Evolutionary conservation across 805 yeast species (phyloP).

Genomic region (Metschnikowia similis): DNA sequence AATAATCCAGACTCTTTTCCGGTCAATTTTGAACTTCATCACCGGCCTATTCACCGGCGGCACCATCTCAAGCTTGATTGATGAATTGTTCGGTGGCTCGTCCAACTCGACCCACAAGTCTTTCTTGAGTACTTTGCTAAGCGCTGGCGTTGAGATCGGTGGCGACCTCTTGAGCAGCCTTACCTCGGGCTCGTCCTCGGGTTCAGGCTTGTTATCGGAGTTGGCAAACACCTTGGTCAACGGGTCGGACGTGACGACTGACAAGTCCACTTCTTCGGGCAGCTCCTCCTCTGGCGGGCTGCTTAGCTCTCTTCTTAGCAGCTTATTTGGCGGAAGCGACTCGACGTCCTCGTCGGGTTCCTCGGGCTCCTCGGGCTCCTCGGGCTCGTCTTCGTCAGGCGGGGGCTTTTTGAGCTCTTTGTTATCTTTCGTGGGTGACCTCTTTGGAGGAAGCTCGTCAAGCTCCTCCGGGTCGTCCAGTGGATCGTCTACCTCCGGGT

Average conservation of each 20-base stretch:
- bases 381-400: constrained; percentile 3
- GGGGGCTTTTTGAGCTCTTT: constrained; percentile 2
- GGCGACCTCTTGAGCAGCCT: constrained; percentile 14
- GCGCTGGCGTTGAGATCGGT: constrained; percentile 13
- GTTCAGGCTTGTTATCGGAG: constrained; percentile 13
- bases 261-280: constrained; percentile 1
- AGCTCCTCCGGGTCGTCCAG: not conserved
- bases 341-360: constrained; percentile 1
- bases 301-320: constrained; percentile 7
- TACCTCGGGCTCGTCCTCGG: constrained; percentile 6
- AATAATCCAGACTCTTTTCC: constrained; percentile 16
- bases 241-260: constrained; percentile 1
- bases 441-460: constrained; percentile 2
- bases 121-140: constrained; percentile 12
- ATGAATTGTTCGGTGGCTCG: constrained; percentile 12
- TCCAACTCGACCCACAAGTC: constrained; percentile 14
- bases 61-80: constrained; percentile 9
- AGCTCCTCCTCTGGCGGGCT: constrained; percentile 11
- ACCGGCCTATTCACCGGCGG: constrained; percentile 14
- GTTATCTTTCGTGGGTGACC: not conserved
- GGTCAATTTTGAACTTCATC: constrained; percentile 12
- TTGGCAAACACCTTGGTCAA: constrained; percentile 9
- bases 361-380: not conserved
- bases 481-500: constrained; percentile 1
- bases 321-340: constrained; percentile 6